Conservation (phyloP, 768 basidiomycete genomes). For the Amanita pseudoporphyria region DNA sequence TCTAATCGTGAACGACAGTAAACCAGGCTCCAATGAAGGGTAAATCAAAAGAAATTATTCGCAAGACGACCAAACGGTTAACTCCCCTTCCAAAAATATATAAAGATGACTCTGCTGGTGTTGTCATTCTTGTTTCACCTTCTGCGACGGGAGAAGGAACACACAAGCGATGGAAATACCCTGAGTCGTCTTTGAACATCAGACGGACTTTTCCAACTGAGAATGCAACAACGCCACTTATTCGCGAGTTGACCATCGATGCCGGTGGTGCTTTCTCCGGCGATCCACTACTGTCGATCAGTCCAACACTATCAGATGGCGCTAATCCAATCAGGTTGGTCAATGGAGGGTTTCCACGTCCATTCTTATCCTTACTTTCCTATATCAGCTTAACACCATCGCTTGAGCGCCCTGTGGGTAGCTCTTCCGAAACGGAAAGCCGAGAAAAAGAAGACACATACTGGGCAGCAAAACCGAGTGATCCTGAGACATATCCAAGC, state of each 20-base stretch:
- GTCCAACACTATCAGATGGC: background rate
- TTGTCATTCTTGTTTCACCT: background rate
- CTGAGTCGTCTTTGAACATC: background rate
- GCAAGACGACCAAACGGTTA: background rate
- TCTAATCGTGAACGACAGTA: background rate
- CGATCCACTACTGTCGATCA: background rate
- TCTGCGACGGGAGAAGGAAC: slow-evolving; percentile 8
- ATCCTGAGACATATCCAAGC: background rate
- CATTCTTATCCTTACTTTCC: background rate
- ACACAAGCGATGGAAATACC: slow-evolving; percentile 9
- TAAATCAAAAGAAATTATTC: background rate
- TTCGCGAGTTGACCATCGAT: background rate
- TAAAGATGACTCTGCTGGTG: background rate
- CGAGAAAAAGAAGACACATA: background rate
- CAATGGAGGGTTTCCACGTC: background rate
- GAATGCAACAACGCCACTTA: background rate
- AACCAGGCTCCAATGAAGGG: background rate
- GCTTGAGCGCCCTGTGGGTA: background rate
- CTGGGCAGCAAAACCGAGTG: background rate
- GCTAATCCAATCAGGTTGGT: background rate
- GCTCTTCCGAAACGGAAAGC: background rate
- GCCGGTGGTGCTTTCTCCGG: background rate
- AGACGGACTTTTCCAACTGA: background rate
- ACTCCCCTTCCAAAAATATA: background rate
- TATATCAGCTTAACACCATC: background rate